Evolutionary conservation across 495 filamentous ascomycete species (phyloP), one percentile per base, ranked within the genome.

Genomic region (Beverwykella pulmonaria): DNA sequence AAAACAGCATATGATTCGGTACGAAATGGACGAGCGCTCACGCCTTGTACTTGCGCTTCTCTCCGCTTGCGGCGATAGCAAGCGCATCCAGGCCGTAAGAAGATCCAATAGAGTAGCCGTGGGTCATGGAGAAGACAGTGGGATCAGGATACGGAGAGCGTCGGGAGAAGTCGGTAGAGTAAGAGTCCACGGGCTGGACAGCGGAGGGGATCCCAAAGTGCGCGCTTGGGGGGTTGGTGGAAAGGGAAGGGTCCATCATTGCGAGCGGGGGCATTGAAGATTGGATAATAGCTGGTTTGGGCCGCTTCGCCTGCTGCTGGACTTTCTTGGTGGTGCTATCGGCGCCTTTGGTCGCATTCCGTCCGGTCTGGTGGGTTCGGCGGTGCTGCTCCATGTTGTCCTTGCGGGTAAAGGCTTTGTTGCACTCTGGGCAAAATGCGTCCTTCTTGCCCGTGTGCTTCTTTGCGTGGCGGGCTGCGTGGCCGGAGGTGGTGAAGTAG

Each of bases 331-430:
- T 29, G 1, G 57, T 44, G 15, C 55, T 62, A 17, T 68, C 68
- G 20, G 6, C 49, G 23, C 61, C 68, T 41, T 70, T 72, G 25
- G 41, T 29, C 2, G 72, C 58, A 59, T 68, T 69, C 25, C 76
- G 74, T 12, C 77, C 77, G 58, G 66, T 77, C 54, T 79, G 73
- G 76, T 98, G 93, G 0, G 94, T 98, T 53, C 93, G 86, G 56
- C 92, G 88, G 73, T 98, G 93, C 71, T 98, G 93, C 81, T 97
- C 97, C 91, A 97, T 97, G 78, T 98, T 98, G 79, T 98, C 93
- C 73, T 94, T 92, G 48, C 93, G 87, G 5, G 94, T 97, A 73
- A 98, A 98, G 52, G 91, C 91, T 78, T 97, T 97, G 75, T 88
- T 84, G 80, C 93, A 98, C 61, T 89, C 92, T 0, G 90, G 88